Evolutionary conservation across 2,329 filamentous ascomycete genomes (phyloP).

Genomic region (Pestalotiopsis sp.): DNA sequence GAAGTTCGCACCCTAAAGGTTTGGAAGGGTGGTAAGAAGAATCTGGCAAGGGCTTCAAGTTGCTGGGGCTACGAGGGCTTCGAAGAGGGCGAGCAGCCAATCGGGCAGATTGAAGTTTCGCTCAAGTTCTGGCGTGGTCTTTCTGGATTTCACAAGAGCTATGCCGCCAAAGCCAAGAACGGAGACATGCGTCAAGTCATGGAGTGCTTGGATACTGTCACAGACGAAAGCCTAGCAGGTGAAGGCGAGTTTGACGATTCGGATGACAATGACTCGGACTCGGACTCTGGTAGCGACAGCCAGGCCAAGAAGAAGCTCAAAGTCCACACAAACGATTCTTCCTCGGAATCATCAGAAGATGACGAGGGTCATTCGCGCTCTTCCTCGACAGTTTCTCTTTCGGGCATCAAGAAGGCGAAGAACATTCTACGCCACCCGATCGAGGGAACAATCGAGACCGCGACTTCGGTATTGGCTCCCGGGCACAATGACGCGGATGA

Average conservation of each 20-base stretch:
- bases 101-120: conserved; percentile 60
- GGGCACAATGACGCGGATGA: conserved; percentile 42
- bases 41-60: conserved; percentile 36
- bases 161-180: conserved; percentile 53
- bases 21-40: conserved; percentile 65
- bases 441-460: conserved; percentile 27
- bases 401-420: conserved; percentile 31
- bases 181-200: conserved; percentile 59
- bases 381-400: conserved; percentile 24
- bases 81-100: conserved; percentile 53
- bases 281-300: conserved; percentile 10
- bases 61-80: conserved; percentile 39
- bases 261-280: conserved; percentile 14
- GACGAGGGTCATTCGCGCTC: conserved; percentile 26
- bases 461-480: conserved; percentile 30
- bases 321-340: conserved; percentile 34
- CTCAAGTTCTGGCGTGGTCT: conserved; percentile 64
- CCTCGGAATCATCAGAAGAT: conserved; percentile 32
- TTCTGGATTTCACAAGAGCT: conserved; percentile 57
- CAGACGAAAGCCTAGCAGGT: conserved; percentile 52
- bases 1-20: conserved; percentile 59
- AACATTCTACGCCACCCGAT: conserved; percentile 36
- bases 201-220: conserved; percentile 63
- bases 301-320: conserved; percentile 29
- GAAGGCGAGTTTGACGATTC: conserved; percentile 21